A percentile compares a stretch with the other conserved stretches of the same genome.
phyloP scores from a whole-genome alignment of 768 basidiomycete genomes.

The Leucosporidium creatinivorum region DNA sequence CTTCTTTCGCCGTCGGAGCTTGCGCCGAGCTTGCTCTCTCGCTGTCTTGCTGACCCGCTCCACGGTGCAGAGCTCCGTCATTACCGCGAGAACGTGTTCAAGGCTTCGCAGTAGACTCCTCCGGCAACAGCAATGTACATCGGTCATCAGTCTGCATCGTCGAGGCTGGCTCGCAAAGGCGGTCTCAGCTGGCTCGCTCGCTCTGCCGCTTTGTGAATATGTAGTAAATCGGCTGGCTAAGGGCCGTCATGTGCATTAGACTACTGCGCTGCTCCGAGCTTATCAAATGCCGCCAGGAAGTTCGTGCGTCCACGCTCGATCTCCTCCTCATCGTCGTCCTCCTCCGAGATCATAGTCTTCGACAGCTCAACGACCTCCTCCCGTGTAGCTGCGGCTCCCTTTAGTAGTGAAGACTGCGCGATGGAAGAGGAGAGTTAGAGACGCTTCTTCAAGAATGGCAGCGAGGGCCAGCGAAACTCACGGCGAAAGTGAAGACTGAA shows the following conservation, averaged over 20 bases:
- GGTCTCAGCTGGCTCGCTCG: no score
- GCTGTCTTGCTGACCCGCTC: neutral
- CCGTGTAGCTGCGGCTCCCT: constrained; percentile 13
- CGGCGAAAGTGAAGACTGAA: constrained; percentile 69
- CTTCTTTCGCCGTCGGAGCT: neutral
- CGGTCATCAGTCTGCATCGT: no score
- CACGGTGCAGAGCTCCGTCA: constrained; percentile 16
- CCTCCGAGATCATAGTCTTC: constrained; percentile 25
- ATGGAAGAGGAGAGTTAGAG: neutral
- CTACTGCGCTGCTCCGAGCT: neutral
- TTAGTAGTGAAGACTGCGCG: neutral
- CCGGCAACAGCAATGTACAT: no score
- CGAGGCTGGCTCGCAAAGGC: no score
- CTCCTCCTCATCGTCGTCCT: constrained; percentile 30
- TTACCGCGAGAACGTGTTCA: constrained; percentile 25
- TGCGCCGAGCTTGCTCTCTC: neutral
- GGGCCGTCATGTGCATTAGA: no score
- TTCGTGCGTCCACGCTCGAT: neutral
- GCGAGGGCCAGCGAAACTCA: constrained; percentile 47
- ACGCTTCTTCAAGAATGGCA: neutral
- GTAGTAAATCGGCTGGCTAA: no score
- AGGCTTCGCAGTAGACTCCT: neutral
- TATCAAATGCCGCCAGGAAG: constrained; percentile 1
- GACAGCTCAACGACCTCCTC: constrained; percentile 20
- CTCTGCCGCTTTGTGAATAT: no score